phyloP scores from a whole-genome alignment of 2,329 filamentous ascomycete genomes.

The Xylariales sp. region DNA sequence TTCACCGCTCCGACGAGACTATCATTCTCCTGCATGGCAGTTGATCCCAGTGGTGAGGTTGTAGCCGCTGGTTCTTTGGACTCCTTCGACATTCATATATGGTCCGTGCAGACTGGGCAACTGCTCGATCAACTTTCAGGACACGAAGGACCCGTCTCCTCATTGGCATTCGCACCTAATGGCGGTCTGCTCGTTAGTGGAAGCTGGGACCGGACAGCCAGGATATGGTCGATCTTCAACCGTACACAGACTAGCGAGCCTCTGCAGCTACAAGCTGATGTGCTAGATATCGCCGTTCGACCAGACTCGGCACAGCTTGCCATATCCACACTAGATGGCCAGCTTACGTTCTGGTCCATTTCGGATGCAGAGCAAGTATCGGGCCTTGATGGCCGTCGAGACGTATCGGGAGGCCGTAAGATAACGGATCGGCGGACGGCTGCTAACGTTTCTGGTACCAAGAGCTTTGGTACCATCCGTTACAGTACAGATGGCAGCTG shows the following conservation, averaged over 20 bases:
- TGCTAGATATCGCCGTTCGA: slow-evolving; percentile 79
- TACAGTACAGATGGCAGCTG: slow-evolving; percentile 94
- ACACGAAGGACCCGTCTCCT: slow-evolving; percentile 89
- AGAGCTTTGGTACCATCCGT: slow-evolving; percentile 79
- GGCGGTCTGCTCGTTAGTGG: slow-evolving; percentile 81
- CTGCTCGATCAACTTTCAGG: slow-evolving; percentile 85
- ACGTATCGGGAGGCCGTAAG: slow-evolving; percentile 89
- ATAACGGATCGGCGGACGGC: slow-evolving; percentile 83
- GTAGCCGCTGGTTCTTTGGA: slow-evolving; percentile 93
- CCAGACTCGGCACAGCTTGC: slow-evolving; percentile 90
- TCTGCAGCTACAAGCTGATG: slow-evolving; percentile 84
- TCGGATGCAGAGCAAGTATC: slow-evolving; percentile 81
- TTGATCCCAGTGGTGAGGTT: slow-evolving; percentile 96
- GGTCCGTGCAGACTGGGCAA: slow-evolving; percentile 97
- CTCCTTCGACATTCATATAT: slow-evolving; percentile 95
- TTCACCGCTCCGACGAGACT: slow-evolving; percentile 90
- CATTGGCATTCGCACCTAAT: slow-evolving; percentile 82
- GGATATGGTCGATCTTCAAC: slow-evolving; percentile 93
- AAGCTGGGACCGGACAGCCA: slow-evolving; percentile 93
- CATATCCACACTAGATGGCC: slow-evolving; percentile 87
- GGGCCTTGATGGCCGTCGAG: slow-evolving; percentile 82
- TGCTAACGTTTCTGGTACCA: slow-evolving; percentile 84
- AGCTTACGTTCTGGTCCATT: slow-evolving; percentile 91
- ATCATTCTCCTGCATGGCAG: slow-evolving; percentile 89
- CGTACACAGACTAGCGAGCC: slow-evolving; percentile 94